These are phyloP conservation scores for Yamadazyma diddensiae DNA, from an alignment of 1,139 yeast genomes.

Conservation along the genomic window DNA sequence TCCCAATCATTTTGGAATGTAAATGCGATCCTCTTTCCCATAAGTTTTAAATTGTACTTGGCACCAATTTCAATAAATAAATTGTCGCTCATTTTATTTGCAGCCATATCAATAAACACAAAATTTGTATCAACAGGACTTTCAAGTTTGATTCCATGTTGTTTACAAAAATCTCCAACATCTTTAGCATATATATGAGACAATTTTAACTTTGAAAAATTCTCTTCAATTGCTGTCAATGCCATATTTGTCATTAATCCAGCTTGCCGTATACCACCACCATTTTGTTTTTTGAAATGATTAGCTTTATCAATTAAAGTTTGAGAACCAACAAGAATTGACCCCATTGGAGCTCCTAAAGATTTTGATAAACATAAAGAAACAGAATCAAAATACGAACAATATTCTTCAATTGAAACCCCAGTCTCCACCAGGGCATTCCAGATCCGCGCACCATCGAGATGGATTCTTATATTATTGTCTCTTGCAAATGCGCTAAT, in stretches of 20 bases:
- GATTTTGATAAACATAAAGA: conserved; percentile 89
- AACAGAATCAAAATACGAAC: conserved; percentile 80
- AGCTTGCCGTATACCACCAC: conserved; percentile 92
- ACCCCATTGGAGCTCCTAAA: conserved; percentile 93
- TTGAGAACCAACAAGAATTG: conserved; percentile 71
- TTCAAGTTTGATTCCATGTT: conserved; percentile 28
- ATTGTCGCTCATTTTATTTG: conserved; percentile 30
- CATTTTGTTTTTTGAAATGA: conserved; percentile 89
- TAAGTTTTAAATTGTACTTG: conserved; percentile 26
- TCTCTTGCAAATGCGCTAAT: conserved; percentile 71
- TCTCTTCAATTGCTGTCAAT: conserved; percentile 38
- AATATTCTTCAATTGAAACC: conserved; percentile 65
- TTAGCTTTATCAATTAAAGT: conserved; percentile 68
- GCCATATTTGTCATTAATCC: conserved; percentile 81
- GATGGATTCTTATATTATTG: conserved; percentile 65
- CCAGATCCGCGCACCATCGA: conserved; percentile 97
- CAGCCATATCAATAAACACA: conserved; percentile 38
- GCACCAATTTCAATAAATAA: conserved; percentile 23
- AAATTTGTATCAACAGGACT: conserved; percentile 43
- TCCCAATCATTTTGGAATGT: conserved; percentile 39
- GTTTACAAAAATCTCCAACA: conserved; percentile 45
- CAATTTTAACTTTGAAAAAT: conserved; percentile 34
- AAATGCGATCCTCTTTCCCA: conserved; percentile 34
- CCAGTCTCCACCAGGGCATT: conserved; percentile 81
- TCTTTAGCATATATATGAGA: conserved; percentile 55